Evolutionary conservation across 2,329 filamentous ascomycete species (phyloP).

Genomic region (Bimuria novae-zelandiae): DNA sequence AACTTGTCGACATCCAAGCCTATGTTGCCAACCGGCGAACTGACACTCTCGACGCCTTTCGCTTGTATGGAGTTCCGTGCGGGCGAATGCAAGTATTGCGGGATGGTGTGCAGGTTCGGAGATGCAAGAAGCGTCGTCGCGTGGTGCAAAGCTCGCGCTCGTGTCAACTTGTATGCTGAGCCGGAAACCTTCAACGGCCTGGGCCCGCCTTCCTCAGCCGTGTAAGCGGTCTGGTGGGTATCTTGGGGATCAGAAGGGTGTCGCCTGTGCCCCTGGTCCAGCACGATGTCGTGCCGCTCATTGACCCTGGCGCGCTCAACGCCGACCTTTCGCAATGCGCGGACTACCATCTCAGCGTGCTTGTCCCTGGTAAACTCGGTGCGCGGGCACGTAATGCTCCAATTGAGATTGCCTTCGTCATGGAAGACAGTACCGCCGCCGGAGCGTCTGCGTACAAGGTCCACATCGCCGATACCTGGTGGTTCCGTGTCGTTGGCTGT

Average conservation of each 20-base stretch:
- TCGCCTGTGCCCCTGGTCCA: conserved; percentile 56
- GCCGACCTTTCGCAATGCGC: conserved; percentile 70
- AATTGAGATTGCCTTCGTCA: conserved; percentile 91
- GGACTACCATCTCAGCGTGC: conserved; percentile 90
- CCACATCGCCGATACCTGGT: conserved; percentile 50
- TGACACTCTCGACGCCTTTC: conserved; percentile 88
- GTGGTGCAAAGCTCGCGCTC: conserved; percentile 82
- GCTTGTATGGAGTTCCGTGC: conserved; percentile 76
- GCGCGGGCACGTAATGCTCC: conserved; percentile 84
- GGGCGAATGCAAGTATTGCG: conserved; percentile 74
- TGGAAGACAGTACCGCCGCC: conserved; percentile 96
- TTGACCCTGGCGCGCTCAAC: conserved; percentile 73
- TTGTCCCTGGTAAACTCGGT: conserved; percentile 78
- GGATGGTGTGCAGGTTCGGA: conserved; percentile 72
- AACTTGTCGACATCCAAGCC: conserved; percentile 58
- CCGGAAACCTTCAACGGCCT: conserved; percentile 78
- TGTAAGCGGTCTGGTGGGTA: conserved; percentile 53
- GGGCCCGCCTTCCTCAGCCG: conserved; percentile 34
- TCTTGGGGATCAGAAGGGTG: conserved; percentile 39
- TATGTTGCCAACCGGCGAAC: conserved; percentile 82
- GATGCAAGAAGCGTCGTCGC: conserved; percentile 85
- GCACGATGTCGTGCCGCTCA: conserved; percentile 88
- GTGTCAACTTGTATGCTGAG: conserved; percentile 91
- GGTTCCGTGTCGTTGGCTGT: conserved; percentile 39
- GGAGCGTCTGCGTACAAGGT: conserved; percentile 80